Base-by-base conservation (phyloP, 1,139 yeast genomes). In the Yamadazyma aaseri region DNA sequence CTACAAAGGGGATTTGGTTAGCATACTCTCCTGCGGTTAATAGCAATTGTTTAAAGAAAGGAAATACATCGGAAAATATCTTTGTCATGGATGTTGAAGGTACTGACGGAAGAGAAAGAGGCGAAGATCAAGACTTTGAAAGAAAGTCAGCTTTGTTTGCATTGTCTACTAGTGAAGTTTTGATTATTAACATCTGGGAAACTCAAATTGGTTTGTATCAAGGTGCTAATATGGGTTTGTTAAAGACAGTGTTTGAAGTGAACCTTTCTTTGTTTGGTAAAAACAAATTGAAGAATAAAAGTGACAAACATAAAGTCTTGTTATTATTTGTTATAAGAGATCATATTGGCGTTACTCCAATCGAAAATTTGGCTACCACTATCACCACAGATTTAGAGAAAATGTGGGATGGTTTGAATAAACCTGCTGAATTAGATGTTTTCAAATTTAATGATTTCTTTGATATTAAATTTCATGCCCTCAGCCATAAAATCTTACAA, bases 101-200 rank as follows among this genome's bases (percentile, higher is more conserved):
- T 29, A 89, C 97, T 2, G 98, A 92, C 61, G 98, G 98, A 30
- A 75, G 97, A 44, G 98, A 92, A 60, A 75, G 97, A 39, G 98
- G 98, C 11, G 98, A 92, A 50, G 98, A 92, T 58, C 97, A 92
- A 58, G 98, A 92, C 58, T 92, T 92, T 59, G 98, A 92, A 60
- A 75, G 98, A 40, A 92, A 92, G 53, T 90, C 97, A 2, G 97
- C 98, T 0, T 65, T 94, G 32, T 92, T 92, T 69, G 97, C 98
- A 0, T 66, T 92, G 41, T 79, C 97, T 6, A 90, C 97, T 0
- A 81, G 95, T 12, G 98, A 92, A 54, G 81, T 90, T 3, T 71
- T 92, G 50, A 89, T 92, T 42, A 83, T 92, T 35, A 92, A 92
- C 58, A 79, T 92, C 56, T 92, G 98, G 97, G 98, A 92, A 58